A percentile compares a stretch with the other conserved stretches of the same genome.
Evolutionary conservation across 768 basidiomycete species (phyloP).

Genomic region (Megacollybia marginata): DNA sequence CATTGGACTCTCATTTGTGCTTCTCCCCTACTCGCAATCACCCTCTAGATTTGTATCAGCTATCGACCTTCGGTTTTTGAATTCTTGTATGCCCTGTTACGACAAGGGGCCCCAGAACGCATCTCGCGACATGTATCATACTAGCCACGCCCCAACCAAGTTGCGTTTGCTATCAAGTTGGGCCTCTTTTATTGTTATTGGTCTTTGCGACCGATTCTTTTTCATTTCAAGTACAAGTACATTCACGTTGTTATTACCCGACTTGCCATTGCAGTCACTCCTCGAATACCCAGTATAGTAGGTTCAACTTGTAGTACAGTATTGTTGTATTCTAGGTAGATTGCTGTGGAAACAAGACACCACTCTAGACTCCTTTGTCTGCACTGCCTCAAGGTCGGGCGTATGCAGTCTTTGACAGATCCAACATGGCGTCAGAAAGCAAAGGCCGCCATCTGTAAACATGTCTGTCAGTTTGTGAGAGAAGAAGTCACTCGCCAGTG

Average conservation of each 20-base stretch:
- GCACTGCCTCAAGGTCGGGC: too few relatives aligned
- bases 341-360: too few relatives aligned
- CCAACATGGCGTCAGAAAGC: too few relatives aligned
- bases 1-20: constrained; percentile 4
- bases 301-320: not conserved
- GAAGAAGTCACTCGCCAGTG: not conserved
- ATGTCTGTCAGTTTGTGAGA: too few relatives aligned
- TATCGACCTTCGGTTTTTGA: constrained; percentile 1
- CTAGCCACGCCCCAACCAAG: not conserved
- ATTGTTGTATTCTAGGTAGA: not conserved
- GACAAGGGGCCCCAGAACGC: not conserved
- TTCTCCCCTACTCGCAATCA: not conserved
- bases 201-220: not conserved
- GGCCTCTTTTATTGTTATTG: not conserved
- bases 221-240: not conserved
- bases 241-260: not conserved
- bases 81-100: constrained; percentile 4
- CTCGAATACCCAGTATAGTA: not conserved
- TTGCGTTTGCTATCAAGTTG: not conserved
- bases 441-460: too few relatives aligned
- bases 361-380: too few relatives aligned
- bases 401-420: too few relatives aligned
- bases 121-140: not conserved
- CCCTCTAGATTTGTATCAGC: constrained; percentile 5
- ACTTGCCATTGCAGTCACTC: not conserved